Evolutionary conservation across 352 stramenopile species (phyloP), one percentile per base, ranked within the genome.

Genomic region (Phytophthora agathidicida): DNA sequence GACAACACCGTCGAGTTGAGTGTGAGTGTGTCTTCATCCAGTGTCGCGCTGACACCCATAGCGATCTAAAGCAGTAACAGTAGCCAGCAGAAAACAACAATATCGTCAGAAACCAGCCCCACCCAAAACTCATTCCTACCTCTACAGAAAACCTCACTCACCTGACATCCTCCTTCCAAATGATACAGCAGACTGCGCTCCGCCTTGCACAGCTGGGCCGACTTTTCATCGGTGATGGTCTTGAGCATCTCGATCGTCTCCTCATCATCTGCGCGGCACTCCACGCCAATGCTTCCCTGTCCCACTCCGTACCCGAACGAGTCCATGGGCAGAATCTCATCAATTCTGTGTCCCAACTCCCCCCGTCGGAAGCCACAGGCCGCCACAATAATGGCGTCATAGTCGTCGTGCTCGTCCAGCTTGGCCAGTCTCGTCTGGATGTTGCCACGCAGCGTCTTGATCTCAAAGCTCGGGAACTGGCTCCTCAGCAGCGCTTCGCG

Each of bases 361-460:
- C 81, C 84, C 41, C 84, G 84, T 51, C 82, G 80, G 59, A 96
- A 91, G 8, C 88, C 88, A 37, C 86, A 93, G 2, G 83, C 83
- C 7, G 88, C 88, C 11, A 96, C 80, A 44, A 96, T 85, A 54
- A 96, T 94, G 7, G 88, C 88, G 41, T 96, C 86, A 43, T 88
- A 96, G 24, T 93, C 80, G 41, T 90, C 79, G 51, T 84, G 71
- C 54, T 91, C 73, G 42, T 96, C 88, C 37, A 96, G 59, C 57
- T 96, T 96, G 5, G 76, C 74, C 46, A 96, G 64, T 14, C 86
- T 74, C 46, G 88, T 96, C 69, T 96, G 88, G 52, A 96, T 90
- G 67, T 96, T 96, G 27, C 88, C 88, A 24, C 88, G 79, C 45
- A 96, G 74, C 11, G 79, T 89, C 70, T 94, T 93, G 67, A 96